Base-by-base conservation (phyloP, 2,329 filamentous ascomycete species). In the Harringtonia aguacate region DNA sequence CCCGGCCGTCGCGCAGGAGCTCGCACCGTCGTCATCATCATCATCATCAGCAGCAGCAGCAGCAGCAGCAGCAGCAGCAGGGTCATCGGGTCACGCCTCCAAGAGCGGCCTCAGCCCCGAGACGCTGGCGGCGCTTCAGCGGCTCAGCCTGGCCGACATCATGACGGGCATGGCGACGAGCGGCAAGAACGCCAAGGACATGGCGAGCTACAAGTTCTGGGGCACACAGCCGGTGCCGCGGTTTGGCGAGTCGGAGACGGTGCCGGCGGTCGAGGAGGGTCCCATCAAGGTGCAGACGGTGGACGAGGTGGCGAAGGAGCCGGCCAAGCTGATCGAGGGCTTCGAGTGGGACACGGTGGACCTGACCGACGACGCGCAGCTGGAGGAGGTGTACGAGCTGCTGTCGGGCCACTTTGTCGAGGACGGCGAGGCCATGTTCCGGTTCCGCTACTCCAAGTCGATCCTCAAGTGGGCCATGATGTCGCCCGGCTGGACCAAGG, bases 141-240 rank as follows among this genome's bases (percentile, higher is more conserved):
- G 75, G 53, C 68, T 86, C 58, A 81, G 72, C 51, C 66, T 86
- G 44, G 74, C 80, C 58, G 81, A 86, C 50, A 77, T 86, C 57
- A 77, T 86, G 73, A 85, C 83, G 1, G 82, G 83, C 0, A 63
- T 86, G 56, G 83, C 88, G 15, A 71, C 86, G 8, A 80, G 77
- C 49, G 85, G 84, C 45, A 94, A 92, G 72, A 94, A 94, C 57
- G 81, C 79, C 55, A 95, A 95, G 69, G 89, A 95, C 59, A 95
- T 95, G 87, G 88, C 83, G 8, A 86, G 82, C 46, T 95, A 97
- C 73, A 95, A 94, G 66, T 98, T 98, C 69, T 98, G 92, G 92
- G 81, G 87, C 62, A 98, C 92, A 38, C 92, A 98, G 63, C 92
- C 92, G 1, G 92, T 98, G 47, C 85, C 86, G 41, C 82, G 81